These are phyloP conservation scores for Lepidopterella palustris DNA, from an alignment of 495 filamentous ascomycete species.

Conservation along the genomic window DNA sequence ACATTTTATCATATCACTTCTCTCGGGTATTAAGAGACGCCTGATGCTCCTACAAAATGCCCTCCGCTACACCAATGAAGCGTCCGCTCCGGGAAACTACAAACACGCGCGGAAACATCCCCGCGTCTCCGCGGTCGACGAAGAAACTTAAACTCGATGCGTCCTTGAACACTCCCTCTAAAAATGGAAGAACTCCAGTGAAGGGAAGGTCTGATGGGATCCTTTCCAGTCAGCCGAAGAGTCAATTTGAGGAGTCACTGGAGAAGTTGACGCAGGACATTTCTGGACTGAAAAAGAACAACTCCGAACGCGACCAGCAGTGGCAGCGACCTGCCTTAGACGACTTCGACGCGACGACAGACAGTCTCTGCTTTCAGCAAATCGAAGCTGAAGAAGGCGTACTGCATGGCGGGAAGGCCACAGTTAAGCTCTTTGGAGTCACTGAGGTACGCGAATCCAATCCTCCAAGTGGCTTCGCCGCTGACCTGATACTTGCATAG, in stretches of 20 bases:
- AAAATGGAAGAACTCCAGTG: constrained; percentile 35
- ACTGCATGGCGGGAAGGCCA: constrained; percentile 60
- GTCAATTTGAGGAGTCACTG: constrained; percentile 87
- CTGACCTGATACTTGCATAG: constrained; percentile 31
- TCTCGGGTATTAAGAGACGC: too few relatives aligned
- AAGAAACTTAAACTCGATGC: constrained; percentile 78
- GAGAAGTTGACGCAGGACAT: constrained; percentile 95
- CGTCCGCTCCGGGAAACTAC: constrained; percentile 54
- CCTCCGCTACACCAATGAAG: constrained; percentile 43
- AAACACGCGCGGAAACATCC: constrained; percentile 45
- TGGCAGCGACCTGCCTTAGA: constrained; percentile 77
- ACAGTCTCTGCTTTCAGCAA: constrained; percentile 82
- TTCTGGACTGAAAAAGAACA: constrained; percentile 69
- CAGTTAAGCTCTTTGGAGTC: constrained; percentile 90
- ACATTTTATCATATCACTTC: not conserved
- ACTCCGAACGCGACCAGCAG: constrained; percentile 87
- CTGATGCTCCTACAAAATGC: constrained; percentile 1
- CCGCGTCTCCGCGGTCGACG: constrained; percentile 44
- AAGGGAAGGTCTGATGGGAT: constrained; percentile 53
- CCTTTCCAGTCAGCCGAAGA: constrained; percentile 77
- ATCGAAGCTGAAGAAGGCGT: constrained; percentile 92
- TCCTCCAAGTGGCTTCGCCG: not conserved
- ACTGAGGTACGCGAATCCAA: constrained; percentile 59
- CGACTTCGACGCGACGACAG: constrained; percentile 61
- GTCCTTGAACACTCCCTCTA: not conserved